Base-by-base conservation (phyloP, 768 basidiomycete species). In the Lentinula sp. region DNA sequence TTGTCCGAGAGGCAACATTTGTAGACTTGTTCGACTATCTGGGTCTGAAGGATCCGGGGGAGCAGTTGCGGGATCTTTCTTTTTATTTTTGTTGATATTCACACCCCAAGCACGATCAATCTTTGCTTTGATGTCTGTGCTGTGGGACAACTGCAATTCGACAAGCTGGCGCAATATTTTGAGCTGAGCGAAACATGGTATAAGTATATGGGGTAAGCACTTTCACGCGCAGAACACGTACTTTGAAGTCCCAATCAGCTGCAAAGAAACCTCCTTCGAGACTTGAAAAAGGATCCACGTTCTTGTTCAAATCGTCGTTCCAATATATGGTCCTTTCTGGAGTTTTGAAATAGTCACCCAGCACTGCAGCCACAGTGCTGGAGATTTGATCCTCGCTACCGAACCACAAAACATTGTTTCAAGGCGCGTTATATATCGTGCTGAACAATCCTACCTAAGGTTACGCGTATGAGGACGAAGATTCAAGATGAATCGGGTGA, bases 101-200 rank as follows among this genome's bases (percentile, higher is more conserved):
- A 91, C 88, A 68, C 90, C 91, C 90, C 92, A 92, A 54, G 91
- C 90, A 70, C 84, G 85, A 81, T 93, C 91, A 71, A 93, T 88
- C 56, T 77, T 76, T 55, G 73, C 77, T 73, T 91, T 90, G 69
- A 93, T 81, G 57, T 87, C 85, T 36, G 77, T 71, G 63, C 83
- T 82, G 69, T 93, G 87, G 50, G 77, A 75, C 2, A 95, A 81
- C 69, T 93, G 92, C 68, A 93, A 76, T 72, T 95, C 93, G 64
- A 94, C 90, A 23, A 95, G 82, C 67, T 92, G 85, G 36, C 93
- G 87, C 62, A 95, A 77, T 61, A 94, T 82, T 74, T 84, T 86
- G 73, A 95, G 85, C 93, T 95, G 62, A 55, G 70, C 61, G 12
- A 55, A 66, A 61, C 49, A 64, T 51, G 48, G 15, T 18, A 32